phyloP scores from a whole-genome alignment of 768 basidiomycete genomes.

The Leccinellum albellum region DNA sequence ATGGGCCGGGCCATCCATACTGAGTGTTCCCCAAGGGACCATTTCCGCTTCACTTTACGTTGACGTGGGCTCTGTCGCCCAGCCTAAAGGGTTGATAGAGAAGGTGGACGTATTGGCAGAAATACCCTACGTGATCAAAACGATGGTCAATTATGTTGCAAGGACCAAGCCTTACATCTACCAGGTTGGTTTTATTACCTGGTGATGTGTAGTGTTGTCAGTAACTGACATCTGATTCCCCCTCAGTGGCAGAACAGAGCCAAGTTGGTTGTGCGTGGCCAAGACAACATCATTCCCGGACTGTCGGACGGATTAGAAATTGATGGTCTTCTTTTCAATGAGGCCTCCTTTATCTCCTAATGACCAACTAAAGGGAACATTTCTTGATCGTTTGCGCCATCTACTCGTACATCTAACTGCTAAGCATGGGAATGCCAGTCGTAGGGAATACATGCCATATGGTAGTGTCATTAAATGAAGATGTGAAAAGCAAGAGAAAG shows the following conservation, averaged over 20 bases:
- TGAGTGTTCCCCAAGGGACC: slow-evolving; percentile 47
- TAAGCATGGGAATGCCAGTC: not conserved
- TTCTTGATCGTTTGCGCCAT: not conserved
- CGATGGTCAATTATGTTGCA: slow-evolving; percentile 89
- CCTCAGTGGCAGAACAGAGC: slow-evolving; percentile 55
- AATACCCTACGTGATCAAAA: slow-evolving; percentile 88
- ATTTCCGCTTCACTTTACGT: slow-evolving; percentile 54
- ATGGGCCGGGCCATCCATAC: slow-evolving; percentile 73
- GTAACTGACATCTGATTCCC: not conserved
- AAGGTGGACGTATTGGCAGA: slow-evolving; percentile 95
- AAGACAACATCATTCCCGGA: slow-evolving; percentile 39
- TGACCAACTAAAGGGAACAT: not conserved
- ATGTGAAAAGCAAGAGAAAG: not conserved
- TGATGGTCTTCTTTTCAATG: slow-evolving; percentile 75
- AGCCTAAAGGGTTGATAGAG: slow-evolving; percentile 77
- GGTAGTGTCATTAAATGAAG: not conserved
- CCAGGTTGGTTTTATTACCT: slow-evolving; percentile 53
- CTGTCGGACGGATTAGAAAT: slow-evolving; percentile 42
- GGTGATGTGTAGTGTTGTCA: not conserved
- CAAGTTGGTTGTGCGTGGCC: slow-evolving; percentile 46
- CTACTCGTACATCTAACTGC: slow-evolving; percentile 9
- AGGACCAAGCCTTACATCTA: slow-evolving; percentile 94
- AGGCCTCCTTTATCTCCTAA: slow-evolving; percentile 85
- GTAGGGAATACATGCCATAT: slow-evolving; percentile 1
- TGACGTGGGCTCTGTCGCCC: slow-evolving; percentile 53